Evolutionary conservation across 176 grass and related monocot genomes (phyloP), one percentile per base, ranked within the genome.

Genomic region (Triticum turgidum): DNA sequence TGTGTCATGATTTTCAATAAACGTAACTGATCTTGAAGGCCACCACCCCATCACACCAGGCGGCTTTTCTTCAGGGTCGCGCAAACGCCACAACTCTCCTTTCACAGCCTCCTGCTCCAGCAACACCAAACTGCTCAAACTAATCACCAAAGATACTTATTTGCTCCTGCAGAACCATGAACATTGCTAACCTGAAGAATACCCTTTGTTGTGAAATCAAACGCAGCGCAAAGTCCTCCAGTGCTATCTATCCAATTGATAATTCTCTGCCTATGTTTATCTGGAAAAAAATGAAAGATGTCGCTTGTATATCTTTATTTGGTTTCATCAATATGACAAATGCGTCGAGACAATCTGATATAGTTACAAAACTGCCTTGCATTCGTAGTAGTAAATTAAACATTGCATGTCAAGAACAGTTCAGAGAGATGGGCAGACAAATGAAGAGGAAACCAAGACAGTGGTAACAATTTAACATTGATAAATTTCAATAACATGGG

Each of bases 131-230:
- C 30, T 77, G 18, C 45, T 81, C 61, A 80, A 83, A 71, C 20
- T 21, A 80, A 83, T 20, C 20, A 63, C 66, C 12, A 35, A 47
- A 69, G 33, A 25, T 4, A 88, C 52, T 84, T 62, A 54, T 68
- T 76, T 74, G 14, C 21, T 80, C 61, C 47, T 64, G 32, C 77
- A 52, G 27, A 83, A 64, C 2, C 21, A 61, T 38, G 77, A 39
- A 47, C 25, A 51, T 65, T 92, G 56, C 85, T 85, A 64, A 99
- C 94, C 97, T 99, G 94, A 88, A 99, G 90, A 79, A 99, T 85
- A 69, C 93, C 97, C 89, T 99, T 98, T 70, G 94, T 96, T 61
- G 94, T 99, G 72, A 99, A 99, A 88, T 99, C 97, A 89, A 98
- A 93, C 30, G 97, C 88, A 18, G 94, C 82, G 91, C 85, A 96